phyloP scores from a whole-genome alignment of 2,329 filamentous ascomycete species.

The Aquanectria penicillioides region DNA sequence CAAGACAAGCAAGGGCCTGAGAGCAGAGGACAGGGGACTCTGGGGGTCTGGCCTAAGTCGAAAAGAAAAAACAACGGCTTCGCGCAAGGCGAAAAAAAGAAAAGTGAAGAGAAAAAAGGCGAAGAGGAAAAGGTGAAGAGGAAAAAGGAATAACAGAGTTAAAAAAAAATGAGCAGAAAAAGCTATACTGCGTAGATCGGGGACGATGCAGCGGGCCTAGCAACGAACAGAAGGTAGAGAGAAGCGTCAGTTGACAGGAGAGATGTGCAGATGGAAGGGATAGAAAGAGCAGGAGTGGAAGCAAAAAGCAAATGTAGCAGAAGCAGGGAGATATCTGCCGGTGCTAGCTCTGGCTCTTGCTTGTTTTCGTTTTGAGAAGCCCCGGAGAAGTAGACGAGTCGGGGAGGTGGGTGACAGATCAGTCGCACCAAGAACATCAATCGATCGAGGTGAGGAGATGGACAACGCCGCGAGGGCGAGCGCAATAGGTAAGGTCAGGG shows the following conservation, averaged over 20 bases:
- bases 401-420: constrained; percentile 13
- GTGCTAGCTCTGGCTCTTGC: constrained; percentile 1
- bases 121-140: constrained; percentile 21
- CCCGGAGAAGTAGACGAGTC: constrained; percentile 3
- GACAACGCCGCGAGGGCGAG: constrained; percentile 13
- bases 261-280: neutral
- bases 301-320: neutral
- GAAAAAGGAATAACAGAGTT: constrained; percentile 20
- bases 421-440: constrained; percentile 21
- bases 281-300: neutral
- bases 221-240: constrained; percentile 4
- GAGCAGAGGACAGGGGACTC: constrained; percentile 23
- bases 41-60: constrained; percentile 12
- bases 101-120: constrained; percentile 22
- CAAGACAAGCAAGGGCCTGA: constrained; percentile 24
- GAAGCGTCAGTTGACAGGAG: neutral
- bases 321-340: neutral
- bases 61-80: constrained; percentile 23
- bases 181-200: constrained; percentile 6
- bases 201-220: constrained; percentile 15
- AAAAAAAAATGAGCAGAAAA: constrained; percentile 21
- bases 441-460: constrained; percentile 15
- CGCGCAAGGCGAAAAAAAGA: constrained; percentile 23
- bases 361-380: constrained; percentile 11
- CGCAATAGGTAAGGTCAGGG: constrained; percentile 5